Percentiles rank a stretch among this genome's conserved stretches.
These are phyloP conservation scores for Rossbeevera mucosa DNA, from an alignment of 768 basidiomycete genomes.

Conservation along the genomic window DNA sequence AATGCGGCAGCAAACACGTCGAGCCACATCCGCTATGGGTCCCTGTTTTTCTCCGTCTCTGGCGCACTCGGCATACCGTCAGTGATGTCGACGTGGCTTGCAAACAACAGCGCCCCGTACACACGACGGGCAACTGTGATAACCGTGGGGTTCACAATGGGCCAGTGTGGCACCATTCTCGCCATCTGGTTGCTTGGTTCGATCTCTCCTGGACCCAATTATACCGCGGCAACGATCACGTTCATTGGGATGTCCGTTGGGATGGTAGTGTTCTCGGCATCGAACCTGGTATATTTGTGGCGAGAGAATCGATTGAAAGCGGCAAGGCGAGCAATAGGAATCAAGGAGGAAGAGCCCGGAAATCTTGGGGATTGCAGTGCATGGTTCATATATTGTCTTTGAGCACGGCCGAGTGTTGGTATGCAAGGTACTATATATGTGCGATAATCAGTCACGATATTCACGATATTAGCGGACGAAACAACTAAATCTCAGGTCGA, in stretches of 20 bases:
- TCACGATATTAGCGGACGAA: too few species aligned
- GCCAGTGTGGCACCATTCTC: neutral
- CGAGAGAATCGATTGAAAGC: neutral
- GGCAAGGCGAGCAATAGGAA: neutral
- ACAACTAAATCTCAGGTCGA: too few species aligned
- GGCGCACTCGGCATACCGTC: neutral
- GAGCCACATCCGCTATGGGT: neutral
- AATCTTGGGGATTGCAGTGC: neutral
- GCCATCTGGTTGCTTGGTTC: neutral
- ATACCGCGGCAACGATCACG: neutral
- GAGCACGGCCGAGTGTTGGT: too few species aligned
- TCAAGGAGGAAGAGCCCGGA: neutral
- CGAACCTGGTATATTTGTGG: neutral
- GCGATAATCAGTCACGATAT: too few species aligned
- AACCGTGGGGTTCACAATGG: neutral
- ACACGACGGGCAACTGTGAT: neutral
- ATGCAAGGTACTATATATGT: too few species aligned
- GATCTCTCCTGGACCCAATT: neutral
- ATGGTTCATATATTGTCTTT: neutral
- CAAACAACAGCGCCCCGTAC: neutral
- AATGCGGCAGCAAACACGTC: neutral
- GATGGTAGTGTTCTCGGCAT: neutral
- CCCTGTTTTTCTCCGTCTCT: neutral
- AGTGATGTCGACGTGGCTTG: neutral
- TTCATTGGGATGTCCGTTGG: neutral